phyloP scores from a whole-genome alignment of 371 early-diverging fungal species.

The Lichtheimia hyalospora region DNA sequence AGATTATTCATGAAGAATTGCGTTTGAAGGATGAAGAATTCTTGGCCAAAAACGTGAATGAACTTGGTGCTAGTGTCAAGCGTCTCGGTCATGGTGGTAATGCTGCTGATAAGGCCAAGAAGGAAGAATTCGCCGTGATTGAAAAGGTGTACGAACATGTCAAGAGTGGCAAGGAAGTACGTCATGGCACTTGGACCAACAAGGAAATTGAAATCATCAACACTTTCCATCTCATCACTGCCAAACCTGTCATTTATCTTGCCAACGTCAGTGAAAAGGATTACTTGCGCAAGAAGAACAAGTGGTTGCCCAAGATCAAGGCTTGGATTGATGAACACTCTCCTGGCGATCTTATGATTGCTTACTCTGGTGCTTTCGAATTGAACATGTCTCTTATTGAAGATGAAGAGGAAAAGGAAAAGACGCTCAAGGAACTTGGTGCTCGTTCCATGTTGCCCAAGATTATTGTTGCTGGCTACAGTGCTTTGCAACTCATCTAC shows the following conservation, averaged over 20 bases:
- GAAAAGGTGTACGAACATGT: constrained; percentile 78
- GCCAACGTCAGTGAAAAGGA: constrained; percentile 93
- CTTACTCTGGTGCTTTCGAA: constrained; percentile 89
- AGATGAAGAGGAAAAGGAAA: constrained; percentile 58
- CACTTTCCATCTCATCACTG: constrained; percentile 88
- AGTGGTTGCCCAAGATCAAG: constrained; percentile 90
- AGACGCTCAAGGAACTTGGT: constrained; percentile 60
- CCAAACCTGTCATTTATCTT: constrained; percentile 98
- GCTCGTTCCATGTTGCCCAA: constrained; percentile 79
- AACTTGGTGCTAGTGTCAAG: constrained; percentile 58
- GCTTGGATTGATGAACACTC: constrained; percentile 90
- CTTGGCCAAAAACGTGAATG: constrained; percentile 67
- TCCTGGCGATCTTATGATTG: constrained; percentile 87
- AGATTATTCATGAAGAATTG: constrained; percentile 96
- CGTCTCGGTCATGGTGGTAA: constrained; percentile 78
- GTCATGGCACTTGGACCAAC: constrained; percentile 89
- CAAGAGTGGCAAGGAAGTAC: constrained; percentile 76
- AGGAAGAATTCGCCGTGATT: constrained; percentile 82
- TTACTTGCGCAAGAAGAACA: constrained; percentile 89
- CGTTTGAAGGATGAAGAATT: constrained; percentile 94
- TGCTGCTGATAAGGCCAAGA: constrained; percentile 86
- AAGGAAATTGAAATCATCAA: constrained; percentile 95
- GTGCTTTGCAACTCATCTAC: constrained; percentile 88
- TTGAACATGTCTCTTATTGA: constrained; percentile 46
- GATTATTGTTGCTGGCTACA: constrained; percentile 92